Conservation (phyloP, 306 rosid genomes). For the Castanea crenata region DNA sequence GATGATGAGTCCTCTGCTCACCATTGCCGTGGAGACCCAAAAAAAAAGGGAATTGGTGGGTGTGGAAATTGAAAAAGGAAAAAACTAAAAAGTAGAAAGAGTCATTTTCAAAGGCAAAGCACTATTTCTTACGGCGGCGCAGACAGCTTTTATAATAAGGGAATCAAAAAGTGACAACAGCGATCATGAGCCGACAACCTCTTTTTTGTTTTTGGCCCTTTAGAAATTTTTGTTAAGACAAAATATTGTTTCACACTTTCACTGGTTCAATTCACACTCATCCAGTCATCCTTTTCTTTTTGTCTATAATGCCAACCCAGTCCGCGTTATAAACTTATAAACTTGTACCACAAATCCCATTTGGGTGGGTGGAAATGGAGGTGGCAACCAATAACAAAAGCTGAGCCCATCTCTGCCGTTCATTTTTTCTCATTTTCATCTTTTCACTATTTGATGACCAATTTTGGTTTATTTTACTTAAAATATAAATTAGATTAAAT, state of each 20-base stretch:
- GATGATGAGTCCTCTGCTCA: neutral
- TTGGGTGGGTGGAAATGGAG: too few relatives aligned
- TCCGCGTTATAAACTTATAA: too few relatives aligned
- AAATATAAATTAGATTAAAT: too few relatives aligned
- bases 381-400: neutral
- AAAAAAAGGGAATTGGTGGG: too few relatives aligned
- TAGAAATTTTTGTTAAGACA: conserved; percentile 2
- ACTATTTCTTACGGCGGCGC: conserved; percentile 29
- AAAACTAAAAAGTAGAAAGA: neutral
- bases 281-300: neutral
- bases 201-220: conserved; percentile 13
- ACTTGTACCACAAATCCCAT: too few relatives aligned
- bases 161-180: conserved; percentile 39
- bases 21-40: too few relatives aligned
- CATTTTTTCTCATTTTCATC: neutral
- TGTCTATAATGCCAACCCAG: neutral
- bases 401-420: neutral
- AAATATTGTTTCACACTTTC: neutral
- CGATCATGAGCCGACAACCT: conserved; percentile 32
- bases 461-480: too few relatives aligned
- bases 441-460: too few relatives aligned
- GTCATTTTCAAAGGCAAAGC: neutral
- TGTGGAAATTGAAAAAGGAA: neutral
- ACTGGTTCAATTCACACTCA: neutral
- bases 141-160: conserved; percentile 28